phyloP scores from a whole-genome alignment of 2,329 filamentous ascomycete genomes.

The Penicillium sp. region DNA sequence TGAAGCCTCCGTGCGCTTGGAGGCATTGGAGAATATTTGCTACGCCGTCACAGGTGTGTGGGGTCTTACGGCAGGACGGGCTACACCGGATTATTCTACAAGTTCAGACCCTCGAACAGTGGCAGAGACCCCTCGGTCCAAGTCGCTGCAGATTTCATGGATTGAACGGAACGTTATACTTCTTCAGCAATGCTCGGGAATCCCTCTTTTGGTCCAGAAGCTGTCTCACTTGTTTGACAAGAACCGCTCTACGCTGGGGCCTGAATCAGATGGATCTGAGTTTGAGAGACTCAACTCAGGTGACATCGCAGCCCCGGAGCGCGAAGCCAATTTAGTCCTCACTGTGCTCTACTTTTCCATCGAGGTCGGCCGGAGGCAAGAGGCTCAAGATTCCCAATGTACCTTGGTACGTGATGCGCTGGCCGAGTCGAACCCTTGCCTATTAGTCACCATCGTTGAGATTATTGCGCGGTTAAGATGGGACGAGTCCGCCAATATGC shows the following conservation, averaged over 20 bases:
- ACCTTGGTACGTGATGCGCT: slow-evolving; percentile 28
- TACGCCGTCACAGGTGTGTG: slow-evolving; percentile 64
- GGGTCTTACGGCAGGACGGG: slow-evolving; percentile 59
- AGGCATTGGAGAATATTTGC: slow-evolving; percentile 45
- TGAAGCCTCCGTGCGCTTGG: slow-evolving; percentile 42
- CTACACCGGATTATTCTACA: slow-evolving; percentile 28
- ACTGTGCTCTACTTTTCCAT: slow-evolving; percentile 43
- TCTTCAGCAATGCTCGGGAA: slow-evolving; percentile 34
- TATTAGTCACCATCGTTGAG: slow-evolving; percentile 69
- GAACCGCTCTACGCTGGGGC: slow-evolving; percentile 24
- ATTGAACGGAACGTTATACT: slow-evolving; percentile 43
- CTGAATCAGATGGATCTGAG: slow-evolving; percentile 26
- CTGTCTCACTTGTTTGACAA: slow-evolving; percentile 40
- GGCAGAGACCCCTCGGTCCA: slow-evolving; percentile 44
- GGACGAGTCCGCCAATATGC: slow-evolving; percentile 55
- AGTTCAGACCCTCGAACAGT: slow-evolving; percentile 36
- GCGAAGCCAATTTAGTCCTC: slow-evolving; percentile 42
- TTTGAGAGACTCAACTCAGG: slow-evolving; percentile 32
- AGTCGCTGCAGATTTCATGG: slow-evolving; percentile 46
- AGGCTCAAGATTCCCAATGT: slow-evolving; percentile 22
- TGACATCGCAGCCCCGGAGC: slow-evolving; percentile 36
- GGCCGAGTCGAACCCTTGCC: slow-evolving; percentile 60
- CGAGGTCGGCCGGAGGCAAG: slow-evolving; percentile 40
- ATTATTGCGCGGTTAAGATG: slow-evolving; percentile 65
- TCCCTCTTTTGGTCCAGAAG: slow-evolving; percentile 36